Conservation (phyloP, 2,329 filamentous ascomycete genomes). For the Myriosclerotinia scirpicola region DNA sequence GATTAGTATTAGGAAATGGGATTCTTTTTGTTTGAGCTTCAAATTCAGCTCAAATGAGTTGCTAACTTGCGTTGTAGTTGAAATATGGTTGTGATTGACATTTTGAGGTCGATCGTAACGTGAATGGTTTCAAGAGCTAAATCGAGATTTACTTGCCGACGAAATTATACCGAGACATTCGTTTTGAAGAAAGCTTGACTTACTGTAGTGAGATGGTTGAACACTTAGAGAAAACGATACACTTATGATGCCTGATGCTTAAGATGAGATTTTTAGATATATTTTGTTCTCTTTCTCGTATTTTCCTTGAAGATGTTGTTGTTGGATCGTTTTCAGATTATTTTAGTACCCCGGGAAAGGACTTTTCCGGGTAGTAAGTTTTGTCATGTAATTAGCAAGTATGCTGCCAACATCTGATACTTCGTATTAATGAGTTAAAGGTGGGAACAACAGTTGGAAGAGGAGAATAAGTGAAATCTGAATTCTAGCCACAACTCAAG, state of each 20-base stretch:
- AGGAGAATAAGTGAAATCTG: too few species aligned
- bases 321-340: neutral
- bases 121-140: conserved; percentile 20
- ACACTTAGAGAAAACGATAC: neutral
- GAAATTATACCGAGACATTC: conserved; percentile 8
- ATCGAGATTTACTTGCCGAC: neutral
- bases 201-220: neutral
- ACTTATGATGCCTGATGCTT: neutral
- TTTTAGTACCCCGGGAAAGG: neutral
- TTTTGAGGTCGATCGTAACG: conserved; percentile 9
- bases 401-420: neutral
- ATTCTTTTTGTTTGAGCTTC: conserved; percentile 1
- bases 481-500: neutral
- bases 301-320: neutral
- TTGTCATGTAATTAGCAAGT: neutral
- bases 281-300: neutral
- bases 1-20: neutral
- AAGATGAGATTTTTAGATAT: neutral
- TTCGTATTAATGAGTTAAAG: too few species aligned
- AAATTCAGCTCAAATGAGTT: neutral
- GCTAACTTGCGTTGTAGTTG: neutral
- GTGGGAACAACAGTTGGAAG: too few species aligned
- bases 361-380: neutral
- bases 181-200: conserved; percentile 1
- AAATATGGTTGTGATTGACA: neutral